Evolutionary conservation across 2,329 filamentous ascomycete genomes (phyloP).

Genomic region (Colletotrichum acutatum): DNA sequence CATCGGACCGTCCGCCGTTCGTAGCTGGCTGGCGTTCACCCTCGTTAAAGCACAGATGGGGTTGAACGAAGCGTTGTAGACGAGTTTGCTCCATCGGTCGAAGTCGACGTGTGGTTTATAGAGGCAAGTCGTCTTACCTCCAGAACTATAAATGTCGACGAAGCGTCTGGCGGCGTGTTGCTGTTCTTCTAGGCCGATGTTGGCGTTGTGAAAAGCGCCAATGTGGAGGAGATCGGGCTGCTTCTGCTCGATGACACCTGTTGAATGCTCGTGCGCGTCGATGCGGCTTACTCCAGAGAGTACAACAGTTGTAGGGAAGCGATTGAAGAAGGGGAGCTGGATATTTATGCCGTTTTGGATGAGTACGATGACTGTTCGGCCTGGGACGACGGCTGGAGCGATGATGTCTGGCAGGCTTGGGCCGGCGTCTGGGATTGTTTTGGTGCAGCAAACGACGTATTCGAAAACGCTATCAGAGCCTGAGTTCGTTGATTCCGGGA

Average conservation of each 20-base stretch:
- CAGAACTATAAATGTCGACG: constrained; percentile 57
- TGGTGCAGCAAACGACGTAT: constrained; percentile 67
- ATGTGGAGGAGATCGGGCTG: constrained; percentile 61
- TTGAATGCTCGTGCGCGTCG: constrained; percentile 58
- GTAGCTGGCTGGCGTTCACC: constrained; percentile 62
- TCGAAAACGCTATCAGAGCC: constrained; percentile 52
- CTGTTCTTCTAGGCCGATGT: constrained; percentile 39
- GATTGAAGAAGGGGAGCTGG: constrained; percentile 60
- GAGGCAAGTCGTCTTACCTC: constrained; percentile 54
- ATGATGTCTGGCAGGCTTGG: constrained; percentile 62
- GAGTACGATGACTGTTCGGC: constrained; percentile 64
- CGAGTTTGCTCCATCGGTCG: constrained; percentile 61
- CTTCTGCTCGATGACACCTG: constrained; percentile 63
- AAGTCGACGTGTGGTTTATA: constrained; percentile 55
- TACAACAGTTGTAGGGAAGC: constrained; percentile 62
- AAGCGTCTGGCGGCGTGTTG: constrained; percentile 53
- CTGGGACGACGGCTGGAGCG: constrained; percentile 60
- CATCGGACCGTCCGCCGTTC: constrained; percentile 55
- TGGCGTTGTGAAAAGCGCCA: constrained; percentile 58
- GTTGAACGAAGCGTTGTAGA: constrained; percentile 64
- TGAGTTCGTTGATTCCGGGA: constrained; percentile 32
- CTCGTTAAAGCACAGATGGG: constrained; percentile 61
- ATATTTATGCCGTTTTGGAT: constrained; percentile 74
- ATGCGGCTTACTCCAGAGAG: constrained; percentile 65
- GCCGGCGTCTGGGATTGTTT: constrained; percentile 65